These are phyloP conservation scores for Oryza coarctata DNA, from an alignment of 176 grass and related monocot species.

Conservation along the genomic window DNA sequence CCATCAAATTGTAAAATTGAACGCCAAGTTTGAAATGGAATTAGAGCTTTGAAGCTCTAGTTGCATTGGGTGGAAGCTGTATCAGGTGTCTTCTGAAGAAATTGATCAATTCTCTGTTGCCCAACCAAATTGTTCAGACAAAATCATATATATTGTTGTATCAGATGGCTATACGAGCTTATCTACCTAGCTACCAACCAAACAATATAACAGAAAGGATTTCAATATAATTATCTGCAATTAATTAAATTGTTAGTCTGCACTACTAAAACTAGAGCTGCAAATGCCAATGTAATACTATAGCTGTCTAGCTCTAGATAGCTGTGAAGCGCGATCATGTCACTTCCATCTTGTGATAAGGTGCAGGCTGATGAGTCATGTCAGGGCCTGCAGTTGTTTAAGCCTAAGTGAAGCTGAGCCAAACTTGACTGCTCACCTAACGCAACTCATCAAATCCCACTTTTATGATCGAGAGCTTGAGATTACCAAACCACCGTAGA, in stretches of 20 bases:
- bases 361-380: slow-evolving; percentile 32
- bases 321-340: not conserved
- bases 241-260: slow-evolving; percentile 25
- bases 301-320: not conserved
- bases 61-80: slow-evolving; percentile 24
- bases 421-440: slow-evolving; percentile 54
- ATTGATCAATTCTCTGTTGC: slow-evolving; percentile 7
- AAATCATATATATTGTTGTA: slow-evolving; percentile 20
- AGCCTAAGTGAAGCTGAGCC: slow-evolving; percentile 42
- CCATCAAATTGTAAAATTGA: slow-evolving; percentile 36
- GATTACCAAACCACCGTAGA: slow-evolving; percentile 43
- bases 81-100: slow-evolving; percentile 15
- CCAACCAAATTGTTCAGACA: not conserved
- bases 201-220: not conserved
- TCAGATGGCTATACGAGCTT: not conserved
- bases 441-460: slow-evolving; percentile 14
- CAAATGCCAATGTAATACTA: not conserved
- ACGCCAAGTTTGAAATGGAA: slow-evolving; percentile 25
- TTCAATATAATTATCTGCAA: not conserved
- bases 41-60: slow-evolving; percentile 12
- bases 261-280: not conserved
- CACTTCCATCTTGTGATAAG: slow-evolving; percentile 27
- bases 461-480: slow-evolving; percentile 24
- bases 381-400: slow-evolving; percentile 22
- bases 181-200: not conserved